Evolutionary conservation across 345 rosid genomes (phyloP), one percentile per base, ranked within the genome.

Genomic region (Sapria himalayana): DNA sequence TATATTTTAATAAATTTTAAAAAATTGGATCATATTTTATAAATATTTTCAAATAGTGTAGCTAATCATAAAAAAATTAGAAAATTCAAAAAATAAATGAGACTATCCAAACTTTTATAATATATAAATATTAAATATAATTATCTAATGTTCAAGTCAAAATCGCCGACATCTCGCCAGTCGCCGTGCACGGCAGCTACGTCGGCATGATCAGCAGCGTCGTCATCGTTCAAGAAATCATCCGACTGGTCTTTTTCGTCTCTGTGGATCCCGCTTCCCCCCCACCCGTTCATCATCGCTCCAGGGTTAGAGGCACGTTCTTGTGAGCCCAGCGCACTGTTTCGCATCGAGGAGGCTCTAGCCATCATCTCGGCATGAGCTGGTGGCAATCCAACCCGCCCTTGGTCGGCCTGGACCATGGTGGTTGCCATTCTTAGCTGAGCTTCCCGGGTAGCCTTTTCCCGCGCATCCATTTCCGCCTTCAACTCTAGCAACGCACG

Each of bases 181-280:
- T 72, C 72, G 17, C 55, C 71, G n/a, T 65, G 74, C 43, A 39
- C 57, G 17, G 61, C 78, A 0, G 76, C 62, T 21, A 77, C 92
- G 14, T 81, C 96, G n/a, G n/a, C n/a, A n/a, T n/a, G n/a, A 51
- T 77, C 84, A 43, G 80, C 92, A 37, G 74, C 67, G 55, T 79
- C 94, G 35, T 79, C 93, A 38, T 82, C 84, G 19, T 82, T 89
- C 62, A 89, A 69, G 67, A 82, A 89, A 65, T 82, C 81, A 45
- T 89, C 93, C 4, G 77, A 71, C 4, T 92, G 84, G 36, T 89
- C 95, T 66, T 69, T 76, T 19, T 89, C 93, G 3, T 89, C 93
- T 67, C 76, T 67, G 56, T 62, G 76, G 4, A 52, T 58, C 50
- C 57, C 70, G 60, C 57, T 77, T 49, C 73, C 75, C 12, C 63